Percentiles rank a stretch among this genome's conserved stretches.
These are phyloP conservation scores for Calophaca sinica DNA, from an alignment of 306 rosid genomes.

Conservation along the genomic window DNA sequence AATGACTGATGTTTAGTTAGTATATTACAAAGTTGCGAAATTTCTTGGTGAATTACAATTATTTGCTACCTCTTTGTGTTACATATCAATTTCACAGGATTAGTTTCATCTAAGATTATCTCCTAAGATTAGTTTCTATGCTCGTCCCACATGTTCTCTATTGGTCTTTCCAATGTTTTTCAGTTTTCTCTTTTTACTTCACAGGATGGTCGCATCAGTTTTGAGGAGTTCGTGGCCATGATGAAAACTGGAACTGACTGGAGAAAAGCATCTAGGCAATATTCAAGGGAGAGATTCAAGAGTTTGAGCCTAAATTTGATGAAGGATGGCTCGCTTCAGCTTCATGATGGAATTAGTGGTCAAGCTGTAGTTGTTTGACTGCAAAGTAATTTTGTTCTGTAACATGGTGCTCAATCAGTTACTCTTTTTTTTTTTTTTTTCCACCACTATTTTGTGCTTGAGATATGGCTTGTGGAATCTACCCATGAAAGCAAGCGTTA, in stretches of 20 bases:
- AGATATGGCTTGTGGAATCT: conserved; percentile 44
- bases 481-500: conserved; percentile 42
- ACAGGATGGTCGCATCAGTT: conserved; percentile 88
- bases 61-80: conserved; percentile 15
- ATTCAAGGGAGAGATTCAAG: conserved; percentile 95
- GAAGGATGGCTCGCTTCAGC: conserved; percentile 95
- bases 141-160: not conserved
- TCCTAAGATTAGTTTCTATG: not conserved
- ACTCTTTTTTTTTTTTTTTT: conserved; percentile 40
- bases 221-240: conserved; percentile 90
- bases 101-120: too few relatives aligned
- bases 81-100: not conserved
- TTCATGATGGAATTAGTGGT: conserved; percentile 81
- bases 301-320: conserved; percentile 86
- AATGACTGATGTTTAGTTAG: not conserved
- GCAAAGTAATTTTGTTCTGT: conserved; percentile 37
- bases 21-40: not conserved
- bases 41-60: not conserved
- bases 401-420: conserved; percentile 29
- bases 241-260: conserved; percentile 99
- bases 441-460: conserved; percentile 42
- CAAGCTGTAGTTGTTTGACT: conserved; percentile 75
- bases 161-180: not conserved
- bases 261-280: conserved; percentile 97
- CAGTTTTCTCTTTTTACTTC: conserved; percentile 37